Base-by-base conservation (phyloP, 805 yeast genomes). In the Starmerella gropengiesseri region DNA sequence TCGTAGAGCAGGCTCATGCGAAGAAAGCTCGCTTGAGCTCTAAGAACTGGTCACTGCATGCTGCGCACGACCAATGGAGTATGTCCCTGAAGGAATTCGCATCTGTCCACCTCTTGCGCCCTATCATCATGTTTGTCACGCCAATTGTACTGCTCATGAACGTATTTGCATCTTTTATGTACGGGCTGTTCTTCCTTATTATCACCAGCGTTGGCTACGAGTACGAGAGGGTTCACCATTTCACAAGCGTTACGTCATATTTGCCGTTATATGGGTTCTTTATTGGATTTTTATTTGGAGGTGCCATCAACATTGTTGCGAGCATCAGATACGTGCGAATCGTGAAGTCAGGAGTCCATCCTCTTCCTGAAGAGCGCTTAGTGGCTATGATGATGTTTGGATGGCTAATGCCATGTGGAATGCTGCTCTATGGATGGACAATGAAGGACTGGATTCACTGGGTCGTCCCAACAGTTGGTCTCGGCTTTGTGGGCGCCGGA, bases 51-150 rank as follows among this genome's bases (percentile, higher is more conserved):
- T 79, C 79, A 55, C 78, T 83, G 49, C 86, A 85, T 83, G 82
- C 96, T 19, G 91, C 81, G 64, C 93, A 83, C 60, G 97, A 89
- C 18, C 89, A 89, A 23, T 76, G 74, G 58, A 83, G 85, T 35
- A 60, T 85, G 60, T 64, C 81, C 1, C 58, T 81, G 37, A 66
- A 65, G 23, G 94, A 87, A 58, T 67, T 87, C 60, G 53, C 83
- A 46, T 70, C 74, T 45, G 73, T 82, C 18, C 83, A 86, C 65
- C 68, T 86, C 42, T 63, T 75, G 51, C 73, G 95, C 55, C 97
- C 97, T 2, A 64, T 89, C 48, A 75, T 75, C 52, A 83, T 89
- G 64, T 75, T 76, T 14, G 61, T 74, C 16, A 70, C 71, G n/a
- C 73, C 73, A 0, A 66, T 69, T 35, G 58, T 68, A 36, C 55